These are phyloP conservation scores for Neurospora sp. DNA, from an alignment of 495 filamentous ascomycete genomes.

Conservation along the genomic window DNA sequence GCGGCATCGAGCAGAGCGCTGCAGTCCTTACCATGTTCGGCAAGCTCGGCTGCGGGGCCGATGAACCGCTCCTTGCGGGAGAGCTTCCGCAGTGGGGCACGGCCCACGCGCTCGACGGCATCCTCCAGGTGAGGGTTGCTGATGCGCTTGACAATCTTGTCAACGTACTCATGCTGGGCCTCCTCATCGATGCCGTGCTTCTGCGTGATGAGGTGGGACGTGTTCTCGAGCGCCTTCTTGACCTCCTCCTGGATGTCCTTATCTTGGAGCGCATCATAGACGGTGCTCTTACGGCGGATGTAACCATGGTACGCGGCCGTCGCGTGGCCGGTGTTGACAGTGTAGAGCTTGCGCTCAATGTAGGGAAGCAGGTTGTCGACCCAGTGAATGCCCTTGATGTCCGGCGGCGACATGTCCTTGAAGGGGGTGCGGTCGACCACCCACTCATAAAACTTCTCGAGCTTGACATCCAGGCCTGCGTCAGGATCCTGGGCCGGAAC, in stretches of 20 bases:
- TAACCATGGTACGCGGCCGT: constrained; percentile 96
- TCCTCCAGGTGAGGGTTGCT: constrained; percentile 93
- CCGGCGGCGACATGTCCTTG: constrained; percentile 38
- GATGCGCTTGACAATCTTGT: constrained; percentile 86
- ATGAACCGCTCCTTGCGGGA: constrained; percentile 90
- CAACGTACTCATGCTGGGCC: constrained; percentile 82
- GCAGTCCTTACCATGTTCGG: constrained; percentile 62
- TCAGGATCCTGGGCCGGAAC: constrained; percentile 77
- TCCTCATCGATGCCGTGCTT: constrained; percentile 71
- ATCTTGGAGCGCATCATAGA: constrained; percentile 70
- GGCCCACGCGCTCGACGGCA: constrained; percentile 87
- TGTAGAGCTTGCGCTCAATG: constrained; percentile 98
- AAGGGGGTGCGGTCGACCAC: constrained; percentile 84
- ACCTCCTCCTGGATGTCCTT: constrained; percentile 63
- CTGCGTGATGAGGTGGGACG: constrained; percentile 67
- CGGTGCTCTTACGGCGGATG: constrained; percentile 67
- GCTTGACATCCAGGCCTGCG: constrained; percentile 77
- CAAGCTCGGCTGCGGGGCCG: constrained; percentile 76
- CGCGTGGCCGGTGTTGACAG: constrained; percentile 96
- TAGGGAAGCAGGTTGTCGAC: constrained; percentile 85
- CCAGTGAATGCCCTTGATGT: constrained; percentile 82
- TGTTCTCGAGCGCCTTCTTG: constrained; percentile 65
- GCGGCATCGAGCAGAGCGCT: constrained; percentile 62
- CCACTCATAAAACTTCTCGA: constrained; percentile 99
- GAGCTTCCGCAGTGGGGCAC: constrained; percentile 87